These are phyloP conservation scores for Fomitopsis pulvina DNA, from an alignment of 768 basidiomycete genomes.

Conservation along the genomic window DNA sequence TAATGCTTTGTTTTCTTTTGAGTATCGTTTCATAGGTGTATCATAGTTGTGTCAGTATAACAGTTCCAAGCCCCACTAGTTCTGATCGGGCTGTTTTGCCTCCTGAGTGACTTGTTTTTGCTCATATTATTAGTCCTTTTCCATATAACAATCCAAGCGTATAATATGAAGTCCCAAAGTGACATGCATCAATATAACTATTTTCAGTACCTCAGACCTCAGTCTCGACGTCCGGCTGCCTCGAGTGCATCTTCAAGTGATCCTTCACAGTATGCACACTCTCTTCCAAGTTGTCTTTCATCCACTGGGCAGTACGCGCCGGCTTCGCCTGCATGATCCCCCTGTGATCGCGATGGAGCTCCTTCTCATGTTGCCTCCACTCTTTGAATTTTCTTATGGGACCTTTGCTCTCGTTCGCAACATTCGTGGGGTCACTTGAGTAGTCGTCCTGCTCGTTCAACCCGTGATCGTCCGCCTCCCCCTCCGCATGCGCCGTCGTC, in stretches of 20 bases:
- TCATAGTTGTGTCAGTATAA: too few relatives aligned
- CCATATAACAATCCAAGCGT: neutral
- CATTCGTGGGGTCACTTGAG: too few relatives aligned
- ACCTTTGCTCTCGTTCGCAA: constrained; percentile 21
- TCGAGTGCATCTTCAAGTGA: constrained; percentile 30
- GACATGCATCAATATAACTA: neutral
- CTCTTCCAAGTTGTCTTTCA: constrained; percentile 44
- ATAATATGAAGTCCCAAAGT: too few relatives aligned
- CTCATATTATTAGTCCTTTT: too few relatives aligned
- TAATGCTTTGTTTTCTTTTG: too few relatives aligned
- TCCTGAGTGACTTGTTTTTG: too few relatives aligned
- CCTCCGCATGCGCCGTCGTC: constrained; percentile 16
- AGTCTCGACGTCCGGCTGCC: constrained; percentile 25
- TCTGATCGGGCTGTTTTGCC: too few relatives aligned
- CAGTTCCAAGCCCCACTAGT: too few relatives aligned
- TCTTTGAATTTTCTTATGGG: constrained; percentile 30
- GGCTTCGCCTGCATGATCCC: constrained; percentile 60
- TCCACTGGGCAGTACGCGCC: constrained; percentile 48
- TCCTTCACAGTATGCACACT: constrained; percentile 33
- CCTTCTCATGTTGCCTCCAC: constrained; percentile 36
- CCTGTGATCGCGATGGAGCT: constrained; percentile 47
- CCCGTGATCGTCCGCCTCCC: neutral
- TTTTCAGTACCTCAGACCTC: constrained; percentile 15
- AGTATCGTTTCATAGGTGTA: too few relatives aligned
- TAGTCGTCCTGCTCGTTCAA: too few relatives aligned